Evolutionary conservation across 305 asterid genomes (phyloP).

Genomic region (Fraxinus xanthoxyloides): DNA sequence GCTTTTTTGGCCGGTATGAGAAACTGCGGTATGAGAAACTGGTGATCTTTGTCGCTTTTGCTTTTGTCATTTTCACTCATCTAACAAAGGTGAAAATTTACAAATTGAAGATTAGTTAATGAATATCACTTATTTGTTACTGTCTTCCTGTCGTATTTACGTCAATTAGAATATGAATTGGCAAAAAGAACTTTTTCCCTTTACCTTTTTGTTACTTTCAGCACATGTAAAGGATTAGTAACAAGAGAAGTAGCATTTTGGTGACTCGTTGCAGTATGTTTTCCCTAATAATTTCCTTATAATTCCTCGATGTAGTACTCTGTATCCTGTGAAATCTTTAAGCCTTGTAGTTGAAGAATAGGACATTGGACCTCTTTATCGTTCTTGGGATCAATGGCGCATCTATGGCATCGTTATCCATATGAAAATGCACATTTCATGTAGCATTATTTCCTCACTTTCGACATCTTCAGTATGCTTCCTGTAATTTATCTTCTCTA

Average conservation of each 20-base stretch:
- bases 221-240: not conserved
- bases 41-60: not conserved
- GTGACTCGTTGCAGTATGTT: not conserved
- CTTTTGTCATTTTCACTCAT: not conserved
- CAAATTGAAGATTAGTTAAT: not conserved
- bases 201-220: not conserved
- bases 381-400: not conserved
- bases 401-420: not conserved
- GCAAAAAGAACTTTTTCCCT: not conserved
- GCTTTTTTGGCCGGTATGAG: not conserved
- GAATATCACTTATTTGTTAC: not conserved
- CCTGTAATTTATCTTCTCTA: not conserved
- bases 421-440: not conserved
- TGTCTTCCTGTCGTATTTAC: not conserved
- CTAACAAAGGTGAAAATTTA: not conserved
- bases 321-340: not conserved
- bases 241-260: not conserved
- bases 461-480: not conserved
- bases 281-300: not conserved
- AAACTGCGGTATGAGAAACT: not conserved
- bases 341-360: not conserved
- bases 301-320: not conserved
- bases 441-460: not conserved
- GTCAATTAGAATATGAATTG: not conserved
- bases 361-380: not conserved